A percentile compares a stretch with the other conserved stretches of the same genome.
Conservation (phyloP, 2,329 filamentous ascomycete species). For the Proliferodiscus dingleyae region DNA sequence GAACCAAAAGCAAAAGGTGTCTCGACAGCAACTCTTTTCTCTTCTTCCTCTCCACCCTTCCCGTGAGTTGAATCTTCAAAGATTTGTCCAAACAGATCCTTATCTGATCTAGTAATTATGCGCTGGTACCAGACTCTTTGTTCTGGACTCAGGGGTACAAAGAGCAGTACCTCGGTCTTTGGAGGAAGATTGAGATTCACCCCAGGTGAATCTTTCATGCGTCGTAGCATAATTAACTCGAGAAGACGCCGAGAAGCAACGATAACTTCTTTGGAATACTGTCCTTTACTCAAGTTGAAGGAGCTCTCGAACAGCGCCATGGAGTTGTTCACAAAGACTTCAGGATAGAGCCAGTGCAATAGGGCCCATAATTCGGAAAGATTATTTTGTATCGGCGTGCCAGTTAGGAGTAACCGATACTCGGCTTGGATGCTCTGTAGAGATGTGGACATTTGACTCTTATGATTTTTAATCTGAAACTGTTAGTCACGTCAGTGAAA, state of each 20-base stretch:
- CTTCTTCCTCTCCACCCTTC: conserved; percentile 38
- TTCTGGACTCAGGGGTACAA: conserved; percentile 52
- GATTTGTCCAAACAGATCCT: conserved; percentile 46
- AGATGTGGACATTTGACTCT: conserved; percentile 28
- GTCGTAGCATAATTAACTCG: conserved; percentile 53
- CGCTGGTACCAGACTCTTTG: conserved; percentile 55
- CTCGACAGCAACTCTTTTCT: conserved; percentile 34
- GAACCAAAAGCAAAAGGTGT: conserved; percentile 34
- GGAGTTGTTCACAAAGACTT: conserved; percentile 50
- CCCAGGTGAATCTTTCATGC: conserved; percentile 50
- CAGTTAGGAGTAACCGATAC: conserved; percentile 33
- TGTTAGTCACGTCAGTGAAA: not conserved
- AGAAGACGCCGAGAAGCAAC: conserved; percentile 47
- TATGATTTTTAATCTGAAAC: conserved; percentile 37
- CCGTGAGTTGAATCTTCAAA: conserved; percentile 41
- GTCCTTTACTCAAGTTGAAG: conserved; percentile 51
- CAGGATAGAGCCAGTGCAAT: conserved; percentile 52
- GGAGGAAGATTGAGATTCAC: conserved; percentile 51
- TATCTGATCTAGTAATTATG: conserved; percentile 49
- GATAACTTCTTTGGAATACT: conserved; percentile 48
- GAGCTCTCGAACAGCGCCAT: conserved; percentile 47
- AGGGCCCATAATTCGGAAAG: conserved; percentile 53
- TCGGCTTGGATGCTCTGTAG: conserved; percentile 33
- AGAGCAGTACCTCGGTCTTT: conserved; percentile 53
- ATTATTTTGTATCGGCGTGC: conserved; percentile 56